Conservation (phyloP, 2,329 filamentous ascomycete genomes). For the Nothomitra cinnamomea region DNA sequence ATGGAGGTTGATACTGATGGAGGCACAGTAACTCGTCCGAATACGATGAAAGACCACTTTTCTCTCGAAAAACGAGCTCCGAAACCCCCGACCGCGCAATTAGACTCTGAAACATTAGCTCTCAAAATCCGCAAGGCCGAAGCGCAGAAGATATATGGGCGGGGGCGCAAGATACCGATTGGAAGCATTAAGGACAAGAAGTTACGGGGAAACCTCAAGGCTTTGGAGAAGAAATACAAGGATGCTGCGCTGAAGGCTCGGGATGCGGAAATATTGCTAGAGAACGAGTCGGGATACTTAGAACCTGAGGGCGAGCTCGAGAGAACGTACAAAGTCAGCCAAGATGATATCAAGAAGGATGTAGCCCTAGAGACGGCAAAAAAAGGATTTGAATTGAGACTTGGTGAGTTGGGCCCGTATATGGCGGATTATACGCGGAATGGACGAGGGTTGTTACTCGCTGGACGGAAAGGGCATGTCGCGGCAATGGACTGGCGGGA, state of each 20-base stretch:
- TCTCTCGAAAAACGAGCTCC: not conserved
- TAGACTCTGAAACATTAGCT: conserved; percentile 18
- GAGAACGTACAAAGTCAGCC: conserved; percentile 78
- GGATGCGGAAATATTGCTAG: conserved; percentile 86
- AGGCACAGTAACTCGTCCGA: not conserved
- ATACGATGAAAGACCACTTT: not conserved
- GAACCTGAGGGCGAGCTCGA: conserved; percentile 81
- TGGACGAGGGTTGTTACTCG: conserved; percentile 69
- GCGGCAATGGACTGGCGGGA: conserved; percentile 94
- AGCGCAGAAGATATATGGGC: conserved; percentile 65
- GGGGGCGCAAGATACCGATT: conserved; percentile 58
- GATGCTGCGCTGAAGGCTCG: conserved; percentile 70
- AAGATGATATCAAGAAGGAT: conserved; percentile 62
- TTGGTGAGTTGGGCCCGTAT: conserved; percentile 75
- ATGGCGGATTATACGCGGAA: conserved; percentile 78
- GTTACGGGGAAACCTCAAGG: conserved; percentile 60
- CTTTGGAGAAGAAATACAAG: conserved; percentile 67
- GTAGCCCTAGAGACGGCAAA: conserved; percentile 73
- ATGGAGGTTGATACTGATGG: not conserved
- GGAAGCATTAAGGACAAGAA: conserved; percentile 78
- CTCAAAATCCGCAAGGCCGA: conserved; percentile 21
- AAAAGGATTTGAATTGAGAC: conserved; percentile 79
- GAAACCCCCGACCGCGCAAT: conserved; percentile 13
- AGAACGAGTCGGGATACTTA: conserved; percentile 71
- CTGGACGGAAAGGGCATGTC: conserved; percentile 82